These are phyloP conservation scores for Fusarium penzigii DNA, from an alignment of 2,329 filamentous ascomycete genomes.

Conservation along the genomic window DNA sequence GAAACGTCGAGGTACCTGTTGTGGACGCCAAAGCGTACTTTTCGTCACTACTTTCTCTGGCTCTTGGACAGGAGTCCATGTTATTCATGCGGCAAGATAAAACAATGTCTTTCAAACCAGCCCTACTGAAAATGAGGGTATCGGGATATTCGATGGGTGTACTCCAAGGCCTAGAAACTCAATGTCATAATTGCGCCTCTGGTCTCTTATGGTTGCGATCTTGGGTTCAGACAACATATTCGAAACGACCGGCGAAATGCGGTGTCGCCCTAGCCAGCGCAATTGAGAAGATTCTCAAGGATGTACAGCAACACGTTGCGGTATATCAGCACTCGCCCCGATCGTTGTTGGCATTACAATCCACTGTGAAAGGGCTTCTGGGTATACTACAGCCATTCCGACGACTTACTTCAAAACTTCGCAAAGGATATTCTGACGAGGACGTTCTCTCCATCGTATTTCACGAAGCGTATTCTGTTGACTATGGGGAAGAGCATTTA, in stretches of 20 bases:
- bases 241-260: conserved; percentile 44
- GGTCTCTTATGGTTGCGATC: conserved; percentile 46
- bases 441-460: conserved; percentile 63
- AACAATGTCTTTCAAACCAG: conserved; percentile 53
- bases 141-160: conserved; percentile 57
- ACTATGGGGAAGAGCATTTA: conserved; percentile 63
- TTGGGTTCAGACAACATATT: conserved; percentile 50
- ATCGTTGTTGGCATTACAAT: conserved; percentile 56
- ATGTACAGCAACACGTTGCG: conserved; percentile 52
- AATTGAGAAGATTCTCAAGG: conserved; percentile 48
- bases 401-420: conserved; percentile 50
- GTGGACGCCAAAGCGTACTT: conserved; percentile 52
- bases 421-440: conserved; percentile 53
- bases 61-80: conserved; percentile 70
- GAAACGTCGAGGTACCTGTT: conserved; percentile 41
- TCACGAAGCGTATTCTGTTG: conserved; percentile 60
- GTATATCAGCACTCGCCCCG: conserved; percentile 40
- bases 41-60: conserved; percentile 63
- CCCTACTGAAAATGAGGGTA: conserved; percentile 49
- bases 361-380: conserved; percentile 47
- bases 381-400: conserved; percentile 54
- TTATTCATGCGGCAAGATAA: conserved; percentile 65
- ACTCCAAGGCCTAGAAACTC: conserved; percentile 46
- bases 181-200: conserved; percentile 51
- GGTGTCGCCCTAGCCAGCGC: conserved; percentile 55